Percentiles rank a stretch among this genome's conserved stretches.
phyloP scores from a whole-genome alignment of 83 land plant genomes.

The Isoetes engelmannii region DNA sequence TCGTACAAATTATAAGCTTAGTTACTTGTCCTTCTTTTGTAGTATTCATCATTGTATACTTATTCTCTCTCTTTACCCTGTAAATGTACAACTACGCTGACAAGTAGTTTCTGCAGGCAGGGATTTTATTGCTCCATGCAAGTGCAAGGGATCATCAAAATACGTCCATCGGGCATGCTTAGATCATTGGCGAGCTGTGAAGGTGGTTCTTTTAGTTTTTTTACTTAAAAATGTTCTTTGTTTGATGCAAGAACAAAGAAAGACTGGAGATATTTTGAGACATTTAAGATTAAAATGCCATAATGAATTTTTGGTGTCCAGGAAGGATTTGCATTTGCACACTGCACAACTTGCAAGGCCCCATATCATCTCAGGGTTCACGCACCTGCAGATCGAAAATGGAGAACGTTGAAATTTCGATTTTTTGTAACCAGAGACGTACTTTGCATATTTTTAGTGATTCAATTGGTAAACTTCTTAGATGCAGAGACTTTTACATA shows the following conservation, averaged over 20 bases:
- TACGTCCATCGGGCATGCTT: conserved; percentile 91
- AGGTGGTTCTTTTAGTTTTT: conserved; percentile 35
- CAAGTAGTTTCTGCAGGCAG: conserved; percentile 48
- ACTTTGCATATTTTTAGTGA: conserved; percentile 63
- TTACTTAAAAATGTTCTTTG: conserved; percentile 2
- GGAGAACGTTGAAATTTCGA: conserved; percentile 87
- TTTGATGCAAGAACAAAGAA: neutral
- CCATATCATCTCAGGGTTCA: conserved; percentile 91
- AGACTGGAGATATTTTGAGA: neutral
- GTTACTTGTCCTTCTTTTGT: no score
- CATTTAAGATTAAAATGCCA: neutral
- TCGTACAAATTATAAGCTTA: no score
- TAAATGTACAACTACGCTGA: no score
- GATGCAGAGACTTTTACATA: neutral
- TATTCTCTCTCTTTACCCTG: no score
- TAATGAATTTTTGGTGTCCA: conserved; percentile 23
- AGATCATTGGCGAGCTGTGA: conserved; percentile 90
- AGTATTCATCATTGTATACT: no score
- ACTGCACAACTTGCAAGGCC: conserved; percentile 97
- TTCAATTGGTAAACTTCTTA: conserved; percentile 56
- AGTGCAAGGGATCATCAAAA: conserved; percentile 91
- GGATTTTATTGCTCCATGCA: conserved; percentile 96
- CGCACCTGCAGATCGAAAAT: conserved; percentile 77
- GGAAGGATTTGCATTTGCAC: conserved; percentile 99
- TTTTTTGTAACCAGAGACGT: conserved; percentile 96